Conservation (phyloP, 495 filamentous ascomycete species). For the Geoglossum glabrum region DNA sequence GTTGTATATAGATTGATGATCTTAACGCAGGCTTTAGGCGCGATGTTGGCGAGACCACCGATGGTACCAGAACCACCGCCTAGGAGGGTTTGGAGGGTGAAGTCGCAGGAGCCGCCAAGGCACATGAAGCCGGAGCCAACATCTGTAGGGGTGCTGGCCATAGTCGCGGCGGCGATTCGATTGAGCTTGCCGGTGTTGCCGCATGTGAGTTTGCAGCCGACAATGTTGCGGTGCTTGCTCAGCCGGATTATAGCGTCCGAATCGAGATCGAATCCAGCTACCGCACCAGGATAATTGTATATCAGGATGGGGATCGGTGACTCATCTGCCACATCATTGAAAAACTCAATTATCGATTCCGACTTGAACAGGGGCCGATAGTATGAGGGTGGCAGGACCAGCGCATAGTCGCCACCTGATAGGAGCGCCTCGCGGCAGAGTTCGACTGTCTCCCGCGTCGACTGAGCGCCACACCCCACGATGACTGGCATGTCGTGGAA, state of each 20-base stretch:
- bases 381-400: conserved; percentile 73
- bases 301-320: conserved; percentile 78
- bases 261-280: conserved; percentile 59
- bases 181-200: conserved; percentile 86
- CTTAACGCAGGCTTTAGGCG: conserved; percentile 54
- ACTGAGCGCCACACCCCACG: conserved; percentile 68
- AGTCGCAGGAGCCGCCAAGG: conserved; percentile 78
- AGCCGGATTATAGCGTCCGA: conserved; percentile 62
- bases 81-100: conserved; percentile 64
- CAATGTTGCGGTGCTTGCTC: conserved; percentile 63
- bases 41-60: conserved; percentile 65
- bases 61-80: conserved; percentile 78
- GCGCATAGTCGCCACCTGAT: conserved; percentile 63
- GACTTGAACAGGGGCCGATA: conserved; percentile 43
- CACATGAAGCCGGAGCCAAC: conserved; percentile 40
- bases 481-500: conserved; percentile 53
- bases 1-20: conserved; percentile 49
- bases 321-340: conserved; percentile 53
- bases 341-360: conserved; percentile 47
- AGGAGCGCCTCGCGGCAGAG: conserved; percentile 55
- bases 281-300: conserved; percentile 83
- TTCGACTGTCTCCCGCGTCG: conserved; percentile 68
- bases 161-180: conserved; percentile 47
- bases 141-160: conserved; percentile 24
- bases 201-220: conserved; percentile 81